Evolutionary conservation across 768 basidiomycete species (phyloP).

Genomic region (Rhizopogon vinicolor): DNA sequence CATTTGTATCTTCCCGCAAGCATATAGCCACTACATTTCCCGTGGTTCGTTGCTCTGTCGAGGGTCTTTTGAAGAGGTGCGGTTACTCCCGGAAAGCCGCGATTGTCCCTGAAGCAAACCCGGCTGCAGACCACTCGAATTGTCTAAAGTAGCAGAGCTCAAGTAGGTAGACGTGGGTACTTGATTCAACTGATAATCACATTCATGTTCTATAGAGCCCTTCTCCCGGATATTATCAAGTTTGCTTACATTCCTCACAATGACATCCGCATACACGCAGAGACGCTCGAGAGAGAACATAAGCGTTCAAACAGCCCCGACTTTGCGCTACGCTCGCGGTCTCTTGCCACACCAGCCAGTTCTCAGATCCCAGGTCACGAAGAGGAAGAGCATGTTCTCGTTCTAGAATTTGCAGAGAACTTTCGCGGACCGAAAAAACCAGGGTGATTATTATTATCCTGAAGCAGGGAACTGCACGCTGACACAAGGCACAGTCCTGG

Average conservation of each 20-base stretch:
- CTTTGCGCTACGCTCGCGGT: conserved; percentile 25
- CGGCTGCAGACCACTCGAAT: conserved; percentile 62
- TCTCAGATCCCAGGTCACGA: conserved; percentile 22
- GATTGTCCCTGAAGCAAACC: neutral
- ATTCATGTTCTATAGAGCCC: conserved; percentile 42
- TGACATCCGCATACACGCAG: conserved; percentile 53
- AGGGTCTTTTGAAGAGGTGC: conserved; percentile 72
- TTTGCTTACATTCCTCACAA: conserved; percentile 76
- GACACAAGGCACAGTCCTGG: conserved; percentile 9
- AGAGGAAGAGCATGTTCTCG: conserved; percentile 45
- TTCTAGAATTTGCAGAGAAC: conserved; percentile 48
- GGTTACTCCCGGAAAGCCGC: conserved; percentile 6
- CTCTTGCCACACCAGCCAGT: conserved; percentile 4
- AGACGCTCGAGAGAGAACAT: conserved; percentile 18
- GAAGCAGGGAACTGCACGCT: conserved; percentile 3
- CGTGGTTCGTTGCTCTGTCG: conserved; percentile 72
- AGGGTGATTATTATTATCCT: conserved; percentile 14
- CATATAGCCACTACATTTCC: conserved; percentile 78
- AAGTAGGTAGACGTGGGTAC: conserved; percentile 43
- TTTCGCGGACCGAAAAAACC: conserved; percentile 27
- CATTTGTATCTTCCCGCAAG: conserved; percentile 79
- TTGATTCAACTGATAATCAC: neutral
- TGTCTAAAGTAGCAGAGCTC: conserved; percentile 75
- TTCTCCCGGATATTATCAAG: conserved; percentile 76
- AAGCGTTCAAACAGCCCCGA: conserved; percentile 37